Evolutionary conservation across 768 basidiomycete species (phyloP).

Genomic region (Boletus huronensis): DNA sequence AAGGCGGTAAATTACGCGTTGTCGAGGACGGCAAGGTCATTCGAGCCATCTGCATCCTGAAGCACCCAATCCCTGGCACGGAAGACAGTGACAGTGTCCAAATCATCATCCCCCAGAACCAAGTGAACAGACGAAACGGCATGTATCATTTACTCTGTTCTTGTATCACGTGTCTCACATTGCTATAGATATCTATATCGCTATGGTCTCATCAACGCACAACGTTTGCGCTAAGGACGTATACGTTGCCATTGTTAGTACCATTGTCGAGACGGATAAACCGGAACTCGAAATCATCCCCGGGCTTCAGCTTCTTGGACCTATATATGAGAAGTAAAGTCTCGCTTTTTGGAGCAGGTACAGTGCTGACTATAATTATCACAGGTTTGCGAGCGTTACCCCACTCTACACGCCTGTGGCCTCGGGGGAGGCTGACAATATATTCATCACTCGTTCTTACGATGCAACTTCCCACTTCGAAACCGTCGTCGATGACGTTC

Average conservation of each 20-base stretch:
- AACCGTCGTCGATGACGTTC: slow-evolving; percentile 96
- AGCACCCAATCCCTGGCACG: slow-evolving; percentile 97
- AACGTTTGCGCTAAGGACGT: slow-evolving; percentile 96
- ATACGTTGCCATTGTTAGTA: slow-evolving; percentile 96
- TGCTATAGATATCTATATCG: slow-evolving; percentile 90
- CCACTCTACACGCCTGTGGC: slow-evolving; percentile 88
- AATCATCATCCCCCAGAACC: slow-evolving; percentile 98
- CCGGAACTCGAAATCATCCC: slow-evolving; percentile 93
- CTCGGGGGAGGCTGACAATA: slow-evolving; percentile 77
- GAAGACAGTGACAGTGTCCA: slow-evolving; percentile 94
- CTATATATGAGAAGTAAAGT: slow-evolving; percentile 88
- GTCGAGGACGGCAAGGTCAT: slow-evolving; percentile 93
- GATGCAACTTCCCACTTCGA: slow-evolving; percentile 99
- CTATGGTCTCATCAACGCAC: slow-evolving; percentile 94
- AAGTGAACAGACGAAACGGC: slow-evolving; percentile 92
- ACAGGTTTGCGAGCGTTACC: slow-evolving; percentile 85
- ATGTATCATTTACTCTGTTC: slow-evolving; percentile 25
- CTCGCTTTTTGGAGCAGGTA: not conserved
- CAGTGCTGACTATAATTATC: slow-evolving; percentile 7
- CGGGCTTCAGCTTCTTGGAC: slow-evolving; percentile 86
- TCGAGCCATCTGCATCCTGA: slow-evolving; percentile 94
- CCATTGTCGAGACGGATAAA: slow-evolving; percentile 90
- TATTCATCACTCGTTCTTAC: slow-evolving; percentile 97
- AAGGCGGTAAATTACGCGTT: slow-evolving; percentile 79
- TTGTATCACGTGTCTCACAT: slow-evolving; percentile 2